phyloP scores from a whole-genome alignment of 345 rosid species.

The Melastoma malabathricum region DNA sequence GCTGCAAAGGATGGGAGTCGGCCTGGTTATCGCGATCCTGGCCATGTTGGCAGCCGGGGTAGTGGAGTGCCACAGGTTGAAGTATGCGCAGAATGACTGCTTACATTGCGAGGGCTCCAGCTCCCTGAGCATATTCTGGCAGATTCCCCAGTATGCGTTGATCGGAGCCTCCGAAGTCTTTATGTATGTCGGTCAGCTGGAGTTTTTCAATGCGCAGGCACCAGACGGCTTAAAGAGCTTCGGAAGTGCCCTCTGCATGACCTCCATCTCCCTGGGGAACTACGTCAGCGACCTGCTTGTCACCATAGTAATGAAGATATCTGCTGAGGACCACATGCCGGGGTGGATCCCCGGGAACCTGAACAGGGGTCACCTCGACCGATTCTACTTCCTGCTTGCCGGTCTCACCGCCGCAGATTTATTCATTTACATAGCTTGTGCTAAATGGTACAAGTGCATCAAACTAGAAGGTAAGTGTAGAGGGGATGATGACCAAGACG shows the following conservation, averaged over 20 bases:
- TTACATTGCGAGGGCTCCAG: conserved; percentile 11
- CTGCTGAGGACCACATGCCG: conserved; percentile 10
- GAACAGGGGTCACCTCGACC: conserved; percentile 24
- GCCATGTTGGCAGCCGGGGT: conserved; percentile 19
- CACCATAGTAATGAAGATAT: conserved; percentile 17
- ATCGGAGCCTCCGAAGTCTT: conserved; percentile 26
- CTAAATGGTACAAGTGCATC: conserved; percentile 9
- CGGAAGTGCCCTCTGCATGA: conserved; percentile 23
- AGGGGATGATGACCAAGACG: not conserved
- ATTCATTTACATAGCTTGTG: conserved; percentile 7
- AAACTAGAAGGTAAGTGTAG: conserved; percentile 10
- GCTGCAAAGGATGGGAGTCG: conserved; percentile 18
- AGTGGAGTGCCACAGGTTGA: conserved; percentile 18
- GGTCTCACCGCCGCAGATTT: conserved; percentile 10
- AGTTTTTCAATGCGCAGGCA: conserved; percentile 17
- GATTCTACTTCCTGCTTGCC: conserved; percentile 24
- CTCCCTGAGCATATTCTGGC: conserved; percentile 27
- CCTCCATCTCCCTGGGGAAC: conserved; percentile 20
- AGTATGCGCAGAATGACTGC: conserved; percentile 1
- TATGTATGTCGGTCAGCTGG: conserved; percentile 23
- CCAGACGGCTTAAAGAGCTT: conserved; percentile 26
- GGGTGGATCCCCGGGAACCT: conserved; percentile 31
- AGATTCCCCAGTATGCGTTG: conserved; percentile 19
- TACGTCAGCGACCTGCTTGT: conserved; percentile 15
- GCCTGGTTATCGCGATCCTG: conserved; percentile 15